Evolutionary conservation across 345 rosid genomes (phyloP), one percentile per base, ranked within the genome.

Genomic region (Anastatica hierochuntica): DNA sequence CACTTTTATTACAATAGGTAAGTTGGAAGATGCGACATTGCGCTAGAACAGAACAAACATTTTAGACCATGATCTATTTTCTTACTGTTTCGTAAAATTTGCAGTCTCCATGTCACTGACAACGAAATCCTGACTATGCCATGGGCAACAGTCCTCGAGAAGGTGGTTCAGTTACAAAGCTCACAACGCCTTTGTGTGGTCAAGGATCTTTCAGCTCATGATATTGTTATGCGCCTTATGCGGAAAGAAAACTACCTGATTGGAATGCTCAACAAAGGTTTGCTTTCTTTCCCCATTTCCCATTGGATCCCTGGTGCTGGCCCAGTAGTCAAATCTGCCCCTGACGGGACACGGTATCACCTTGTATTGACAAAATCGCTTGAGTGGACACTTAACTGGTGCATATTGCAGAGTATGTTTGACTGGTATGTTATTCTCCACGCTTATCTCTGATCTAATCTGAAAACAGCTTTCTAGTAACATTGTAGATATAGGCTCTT

Each of bases 371-470:
- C 97, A 40, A 94, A 94, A 79, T 84, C 96, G 64, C 88, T 94
- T 44, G 95, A 88, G 48, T 94, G 99, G 99, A 88, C 89, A 52
- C 76, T 94, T 43, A 94, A 84, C 76, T 94, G 97, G 97, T 94
- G 97, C 71, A 84, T 94, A 69, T 68, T 94, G 70, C 97, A 94
- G 77, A 85, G 92, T 85, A 88, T 94, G 99, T 88, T 94, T 80
- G 97, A 94, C 56, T 69, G 95, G 99, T 94, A 77, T 54, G 76
- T 16, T 53, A 61, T 61, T 37, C 49, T 46, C 38, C 34, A 33
- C 5, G 14, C 50, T 20, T 10, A 30, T 38, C 30, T 45, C 10
- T 50, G 12, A 19, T 51, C 34, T 57, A 10, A 26, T 49, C 13
- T 18, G 14, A 34, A 41, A 40, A 16, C 14, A 6, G 44, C 50